A percentile compares a stretch with the other conserved stretches of the same genome.
phyloP scores from a whole-genome alignment of 352 stramenopile genomes.

The Salisapilia sapeloensis region DNA sequence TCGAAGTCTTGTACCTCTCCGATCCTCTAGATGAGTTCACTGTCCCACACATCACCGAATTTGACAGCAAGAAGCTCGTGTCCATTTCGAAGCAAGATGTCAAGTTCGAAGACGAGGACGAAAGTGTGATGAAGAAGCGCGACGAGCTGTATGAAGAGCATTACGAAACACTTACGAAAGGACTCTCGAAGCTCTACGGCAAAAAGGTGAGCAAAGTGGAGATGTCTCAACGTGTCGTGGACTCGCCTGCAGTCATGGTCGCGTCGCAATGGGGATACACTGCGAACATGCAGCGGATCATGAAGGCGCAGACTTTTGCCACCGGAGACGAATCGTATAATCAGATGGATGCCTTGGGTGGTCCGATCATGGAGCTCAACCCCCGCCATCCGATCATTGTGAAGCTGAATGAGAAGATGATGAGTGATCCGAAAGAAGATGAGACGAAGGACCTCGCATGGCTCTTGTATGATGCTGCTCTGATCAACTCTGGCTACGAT shows the following conservation, averaged over 20 bases:
- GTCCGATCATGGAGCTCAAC: conserved; percentile 95
- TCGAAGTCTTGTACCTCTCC: conserved; percentile 98
- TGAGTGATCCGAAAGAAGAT: conserved; percentile 42
- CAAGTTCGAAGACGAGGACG: conserved; percentile 97
- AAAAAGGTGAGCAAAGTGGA: conserved; percentile 90
- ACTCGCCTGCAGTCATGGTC: conserved; percentile 92
- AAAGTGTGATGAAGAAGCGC: conserved; percentile 87
- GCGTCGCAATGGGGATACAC: conserved; percentile 95
- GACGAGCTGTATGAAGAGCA: conserved; percentile 94
- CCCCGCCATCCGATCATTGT: conserved; percentile 96
- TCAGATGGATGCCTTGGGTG: too few species aligned
- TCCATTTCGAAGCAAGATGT: conserved; percentile 97
- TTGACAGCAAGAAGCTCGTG: conserved; percentile 92
- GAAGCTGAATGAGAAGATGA: conserved; percentile 85
- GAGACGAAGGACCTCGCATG: conserved; percentile 89
- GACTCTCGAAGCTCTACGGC: conserved; percentile 92
- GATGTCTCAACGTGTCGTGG: conserved; percentile 89
- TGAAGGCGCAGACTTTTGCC: conserved; percentile 95
- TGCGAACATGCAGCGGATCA: conserved; percentile 99
- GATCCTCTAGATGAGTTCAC: conserved; percentile 98
- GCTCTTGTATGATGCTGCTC: conserved; percentile 95
- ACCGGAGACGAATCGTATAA: conserved; percentile 62
- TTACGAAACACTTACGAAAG: conserved; percentile 92
- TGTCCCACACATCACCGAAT: conserved; percentile 87
- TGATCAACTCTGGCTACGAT: conserved; percentile 95